phyloP scores from a whole-genome alignment of 108 stramenopile genomes.

The Pseudonitzschia multiseries region DNA sequence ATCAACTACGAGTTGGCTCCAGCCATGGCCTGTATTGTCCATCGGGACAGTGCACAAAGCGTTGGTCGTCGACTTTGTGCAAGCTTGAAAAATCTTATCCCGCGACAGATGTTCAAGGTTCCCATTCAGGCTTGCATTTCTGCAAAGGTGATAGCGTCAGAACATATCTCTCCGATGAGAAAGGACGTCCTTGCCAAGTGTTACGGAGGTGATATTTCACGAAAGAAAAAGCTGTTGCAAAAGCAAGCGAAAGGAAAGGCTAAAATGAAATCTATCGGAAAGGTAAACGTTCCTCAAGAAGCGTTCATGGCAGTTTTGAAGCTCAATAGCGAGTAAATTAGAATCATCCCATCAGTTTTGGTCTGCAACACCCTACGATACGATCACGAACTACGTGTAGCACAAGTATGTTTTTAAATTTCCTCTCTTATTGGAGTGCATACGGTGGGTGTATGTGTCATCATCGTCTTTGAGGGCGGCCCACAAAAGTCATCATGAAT shows the following conservation, averaged over 20 bases:
- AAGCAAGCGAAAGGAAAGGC: constrained; percentile 99
- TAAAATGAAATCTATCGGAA: constrained; percentile 98
- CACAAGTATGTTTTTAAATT: too few relatives aligned
- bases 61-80: constrained; percentile 79
- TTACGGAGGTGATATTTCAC: constrained; percentile 97
- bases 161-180: constrained; percentile 92
- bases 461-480: constrained; percentile 12
- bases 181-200: constrained; percentile 99
- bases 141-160: constrained; percentile 87
- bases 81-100: constrained; percentile 92
- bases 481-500: constrained; percentile 2
- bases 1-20: constrained; percentile 95
- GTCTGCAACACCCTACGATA: too few relatives aligned
- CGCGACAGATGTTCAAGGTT: constrained; percentile 99
- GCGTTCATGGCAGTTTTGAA: constrained; percentile 98
- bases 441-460: neutral
- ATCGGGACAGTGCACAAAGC: constrained; percentile 86
- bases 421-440: too few relatives aligned
- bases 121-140: constrained; percentile 92
- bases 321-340: constrained; percentile 38
- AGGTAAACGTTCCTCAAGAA: constrained; percentile 97
- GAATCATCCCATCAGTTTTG: neutral
- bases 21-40: constrained; percentile 92
- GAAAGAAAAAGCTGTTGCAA: constrained; percentile 98
- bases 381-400: too few relatives aligned